These are phyloP conservation scores for Xerocomus potaroensis DNA, from an alignment of 768 basidiomycete species.

Conservation along the genomic window DNA sequence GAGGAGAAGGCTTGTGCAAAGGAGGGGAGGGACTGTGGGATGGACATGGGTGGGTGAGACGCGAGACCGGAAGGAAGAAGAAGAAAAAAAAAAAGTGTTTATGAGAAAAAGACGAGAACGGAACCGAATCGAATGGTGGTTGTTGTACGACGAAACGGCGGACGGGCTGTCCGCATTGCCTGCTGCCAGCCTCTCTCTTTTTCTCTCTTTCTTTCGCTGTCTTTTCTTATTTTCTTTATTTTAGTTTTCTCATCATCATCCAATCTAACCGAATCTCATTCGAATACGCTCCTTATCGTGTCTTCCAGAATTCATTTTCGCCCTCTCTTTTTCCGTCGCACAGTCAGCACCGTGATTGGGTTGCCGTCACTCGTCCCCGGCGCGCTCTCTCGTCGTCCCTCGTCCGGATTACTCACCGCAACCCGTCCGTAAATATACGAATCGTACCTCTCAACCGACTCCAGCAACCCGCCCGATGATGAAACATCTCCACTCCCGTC, in stretches of 20 bases:
- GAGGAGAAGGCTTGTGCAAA: slow-evolving; percentile 73
- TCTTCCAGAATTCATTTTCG: background rate
- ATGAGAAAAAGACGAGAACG: too few relatives aligned
- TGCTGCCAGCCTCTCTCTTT: too few relatives aligned
- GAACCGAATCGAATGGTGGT: too few relatives aligned
- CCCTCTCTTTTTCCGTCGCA: slow-evolving; percentile 49
- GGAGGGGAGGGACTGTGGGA: slow-evolving; percentile 66
- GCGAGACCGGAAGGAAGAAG: too few relatives aligned
- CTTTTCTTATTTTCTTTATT: too few relatives aligned
- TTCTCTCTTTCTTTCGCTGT: too few relatives aligned
- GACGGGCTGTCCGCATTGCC: too few relatives aligned
- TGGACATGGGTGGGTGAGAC: too few relatives aligned
- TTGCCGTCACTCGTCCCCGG: too few relatives aligned
- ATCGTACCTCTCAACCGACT: slow-evolving; percentile 58
- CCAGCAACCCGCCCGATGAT: slow-evolving; percentile 63
- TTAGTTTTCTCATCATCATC: background rate
- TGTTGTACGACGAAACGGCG: too few relatives aligned
- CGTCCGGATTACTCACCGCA: slow-evolving; percentile 44
- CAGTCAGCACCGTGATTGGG: slow-evolving; percentile 55
- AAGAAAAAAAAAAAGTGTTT: background rate
- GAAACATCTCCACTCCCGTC: slow-evolving; percentile 42
- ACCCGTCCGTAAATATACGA: slow-evolving; percentile 57
- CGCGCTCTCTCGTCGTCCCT: slow-evolving; percentile 22
- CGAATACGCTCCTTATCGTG: too few relatives aligned
- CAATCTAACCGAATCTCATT: background rate